Evolutionary conservation across 495 filamentous ascomycete species (phyloP).

Genomic region (Gamarada debralockiae): DNA sequence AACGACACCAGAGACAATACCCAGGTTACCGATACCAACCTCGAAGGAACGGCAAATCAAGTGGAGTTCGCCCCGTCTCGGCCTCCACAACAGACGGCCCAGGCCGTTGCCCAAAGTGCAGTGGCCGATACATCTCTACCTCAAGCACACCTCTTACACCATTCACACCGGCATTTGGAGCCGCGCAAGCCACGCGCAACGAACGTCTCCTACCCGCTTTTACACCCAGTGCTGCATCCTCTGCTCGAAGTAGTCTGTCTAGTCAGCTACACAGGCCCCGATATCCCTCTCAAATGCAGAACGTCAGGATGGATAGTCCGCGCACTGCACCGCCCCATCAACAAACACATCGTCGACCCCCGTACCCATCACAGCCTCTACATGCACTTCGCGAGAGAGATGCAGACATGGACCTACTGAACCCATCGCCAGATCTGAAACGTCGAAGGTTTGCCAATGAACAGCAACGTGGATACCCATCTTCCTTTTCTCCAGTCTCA

Average conservation of each 20-base stretch:
- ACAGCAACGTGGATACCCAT: conserved; percentile 21
- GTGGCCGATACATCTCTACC: conserved; percentile 57
- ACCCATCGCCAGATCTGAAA: conserved; percentile 51
- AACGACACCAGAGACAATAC: conserved; percentile 83
- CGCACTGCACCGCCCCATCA: conserved; percentile 9
- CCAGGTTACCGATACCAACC: conserved; percentile 95
- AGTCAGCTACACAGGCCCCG: conserved; percentile 3
- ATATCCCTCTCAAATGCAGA: conserved; percentile 16
- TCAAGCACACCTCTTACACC: conserved; percentile 51
- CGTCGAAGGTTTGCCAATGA: conserved; percentile 49
- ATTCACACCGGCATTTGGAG: conserved; percentile 21
- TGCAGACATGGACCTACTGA: conserved; percentile 40
- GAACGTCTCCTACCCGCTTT: conserved; percentile 13
- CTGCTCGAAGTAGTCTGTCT: neutral
- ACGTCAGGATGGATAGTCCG: conserved; percentile 18
- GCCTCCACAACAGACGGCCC: conserved; percentile 38
- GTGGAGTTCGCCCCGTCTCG: conserved; percentile 25
- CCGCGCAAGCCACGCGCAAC: neutral
- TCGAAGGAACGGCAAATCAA: conserved; percentile 59
- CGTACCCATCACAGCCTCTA: conserved; percentile 28
- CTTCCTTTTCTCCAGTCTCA: conserved; percentile 18
- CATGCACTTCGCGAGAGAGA: conserved; percentile 28
- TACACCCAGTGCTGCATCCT: neutral
- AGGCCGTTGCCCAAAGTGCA: conserved; percentile 56
- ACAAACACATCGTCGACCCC: conserved; percentile 21